A percentile compares a stretch with the other conserved stretches of the same genome.
phyloP scores from a whole-genome alignment of 345 rosid genomes.

The Salix caprea region DNA sequence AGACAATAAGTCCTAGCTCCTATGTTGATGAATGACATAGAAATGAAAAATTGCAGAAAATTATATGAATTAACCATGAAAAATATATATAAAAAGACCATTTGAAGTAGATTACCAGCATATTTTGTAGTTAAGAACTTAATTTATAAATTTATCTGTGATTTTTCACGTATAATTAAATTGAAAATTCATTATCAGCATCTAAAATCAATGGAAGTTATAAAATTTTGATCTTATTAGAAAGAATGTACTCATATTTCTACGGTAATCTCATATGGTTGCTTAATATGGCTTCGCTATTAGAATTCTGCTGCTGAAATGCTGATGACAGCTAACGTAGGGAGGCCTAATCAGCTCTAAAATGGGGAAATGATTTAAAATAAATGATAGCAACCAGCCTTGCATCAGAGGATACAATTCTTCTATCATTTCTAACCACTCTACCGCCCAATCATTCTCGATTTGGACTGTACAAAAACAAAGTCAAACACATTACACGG shows the following conservation, averaged over 20 bases:
- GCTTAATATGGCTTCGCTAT: background rate
- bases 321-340: slow-evolving; percentile 10
- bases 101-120: too few relatives aligned
- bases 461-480: background rate
- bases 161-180: too few relatives aligned
- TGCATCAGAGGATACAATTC: slow-evolving; percentile 5
- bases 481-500: slow-evolving; percentile 15
- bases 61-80: too few relatives aligned
- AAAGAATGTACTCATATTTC: too few relatives aligned
- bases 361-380: background rate
- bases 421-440: slow-evolving; percentile 26
- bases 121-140: too few relatives aligned
- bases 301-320: background rate
- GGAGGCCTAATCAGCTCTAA: background rate
- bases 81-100: too few relatives aligned
- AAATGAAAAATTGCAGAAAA: too few relatives aligned
- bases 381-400: background rate
- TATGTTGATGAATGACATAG: background rate
- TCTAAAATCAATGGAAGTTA: too few relatives aligned
- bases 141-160: too few relatives aligned
- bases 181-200: too few relatives aligned
- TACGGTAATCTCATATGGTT: background rate
- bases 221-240: too few relatives aligned
- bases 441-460: slow-evolving; percentile 40
- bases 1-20: background rate